Base-by-base conservation (phyloP, 129 eudicot species). In the Lonicera japonica region DNA sequence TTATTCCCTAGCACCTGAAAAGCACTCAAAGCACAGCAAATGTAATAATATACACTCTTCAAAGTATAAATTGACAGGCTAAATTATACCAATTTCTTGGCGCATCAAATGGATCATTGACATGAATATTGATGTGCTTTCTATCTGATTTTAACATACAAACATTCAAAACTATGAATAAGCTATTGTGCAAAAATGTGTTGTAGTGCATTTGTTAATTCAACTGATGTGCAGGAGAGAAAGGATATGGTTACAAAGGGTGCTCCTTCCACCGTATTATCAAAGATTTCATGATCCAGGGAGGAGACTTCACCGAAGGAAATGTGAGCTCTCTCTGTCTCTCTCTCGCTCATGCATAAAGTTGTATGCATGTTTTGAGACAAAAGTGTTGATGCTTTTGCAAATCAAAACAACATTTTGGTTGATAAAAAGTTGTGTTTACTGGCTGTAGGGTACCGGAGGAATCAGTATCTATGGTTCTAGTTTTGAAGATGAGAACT, bases 251-350 rank as follows among this genome's bases (percentile, higher is more conserved):
- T 58, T 68, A 68, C 65, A 68, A 58, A 68, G 73, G 73, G 20
- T 58, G 73, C 65, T 68, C 73, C 58, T 68, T 68, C 50, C 73
- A 68, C 58, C 73, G 73, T 45, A 68, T 68, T 36, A 68, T 68
- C 3, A 68, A 68, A 46, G 58, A 47, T 24, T 68, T 68, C 51
- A 68, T 68, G 73, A 58, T 68, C 73, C 73, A 68, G 47, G 73
- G 73, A 45, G 73, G 73, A 20, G 73, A 68, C 54, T 68, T 68
- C 14, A 68, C 73, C 16, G 46, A 23, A 24, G 73, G 73, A 57
- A 58, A 68, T 68, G 73, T 68, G 48, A 25, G 58, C 13, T 11
- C 63, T 67, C 72, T 41, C 63, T 38, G 20, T 11, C 63, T 67
- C 64, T 40, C 63, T 7, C 20, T 23, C 17, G 9, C 10, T 25